Evolutionary conservation across 2,329 filamentous ascomycete species (phyloP).

Genomic region (Aspergillus vadensis): DNA sequence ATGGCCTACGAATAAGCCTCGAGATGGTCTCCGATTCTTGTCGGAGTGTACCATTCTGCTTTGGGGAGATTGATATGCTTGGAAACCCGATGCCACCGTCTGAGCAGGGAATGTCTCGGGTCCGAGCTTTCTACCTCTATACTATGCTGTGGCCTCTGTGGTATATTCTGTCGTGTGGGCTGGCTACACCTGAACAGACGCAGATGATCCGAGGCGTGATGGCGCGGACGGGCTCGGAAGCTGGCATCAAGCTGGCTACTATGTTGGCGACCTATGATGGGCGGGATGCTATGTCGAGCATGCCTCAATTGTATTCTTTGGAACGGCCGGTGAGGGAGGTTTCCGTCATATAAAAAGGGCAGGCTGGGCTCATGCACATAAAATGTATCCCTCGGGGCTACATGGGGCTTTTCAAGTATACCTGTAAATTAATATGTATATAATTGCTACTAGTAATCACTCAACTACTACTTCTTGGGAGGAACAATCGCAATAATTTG

Average conservation of each 20-base stretch:
- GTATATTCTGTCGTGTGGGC: slow-evolving; percentile 36
- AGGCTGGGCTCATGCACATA: background rate
- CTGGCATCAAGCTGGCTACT: slow-evolving; percentile 40
- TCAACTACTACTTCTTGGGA: too few relatives aligned
- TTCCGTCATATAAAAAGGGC: background rate
- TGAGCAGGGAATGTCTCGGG: slow-evolving; percentile 17
- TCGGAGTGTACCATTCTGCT: slow-evolving; percentile 36
- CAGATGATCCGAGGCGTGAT: slow-evolving; percentile 32
- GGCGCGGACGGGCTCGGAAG: slow-evolving; percentile 31
- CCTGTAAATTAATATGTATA: background rate
- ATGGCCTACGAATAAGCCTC: slow-evolving; percentile 27
- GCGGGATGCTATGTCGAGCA: background rate
- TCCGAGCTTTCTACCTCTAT: slow-evolving; percentile 37
- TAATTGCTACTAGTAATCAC: background rate
- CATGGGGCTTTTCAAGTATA: too few relatives aligned
- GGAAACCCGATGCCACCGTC: slow-evolving; percentile 28
- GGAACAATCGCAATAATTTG: too few relatives aligned
- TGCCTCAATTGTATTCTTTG: background rate
- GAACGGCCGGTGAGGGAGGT: background rate
- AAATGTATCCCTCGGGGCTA: too few relatives aligned
- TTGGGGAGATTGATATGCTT: slow-evolving; percentile 36
- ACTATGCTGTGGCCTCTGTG: slow-evolving; percentile 42
- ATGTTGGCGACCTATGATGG: slow-evolving; percentile 26
- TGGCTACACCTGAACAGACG: slow-evolving; percentile 34
- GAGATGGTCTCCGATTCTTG: slow-evolving; percentile 40